Evolutionary conservation across 148 eudicot genomes (phyloP).

Genomic region (Heliamphora exappendiculata): DNA sequence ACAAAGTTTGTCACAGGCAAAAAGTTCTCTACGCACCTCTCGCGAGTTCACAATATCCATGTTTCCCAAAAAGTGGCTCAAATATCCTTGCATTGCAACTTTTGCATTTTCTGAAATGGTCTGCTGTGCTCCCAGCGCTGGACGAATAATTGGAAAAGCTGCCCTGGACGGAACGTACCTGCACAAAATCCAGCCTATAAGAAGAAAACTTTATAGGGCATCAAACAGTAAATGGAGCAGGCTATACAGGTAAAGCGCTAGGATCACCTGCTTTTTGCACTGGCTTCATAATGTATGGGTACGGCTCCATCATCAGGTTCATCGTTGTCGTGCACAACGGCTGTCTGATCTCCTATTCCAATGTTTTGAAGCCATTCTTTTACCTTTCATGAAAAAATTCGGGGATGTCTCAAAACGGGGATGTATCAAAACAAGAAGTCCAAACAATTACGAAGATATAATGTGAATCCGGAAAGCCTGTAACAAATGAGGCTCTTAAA

Average conservation of each 20-base stretch:
- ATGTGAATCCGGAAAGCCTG: background rate
- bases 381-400: slow-evolving; percentile 38
- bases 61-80: slow-evolving; percentile 85
- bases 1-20: too few species aligned
- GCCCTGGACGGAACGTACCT: slow-evolving; percentile 97
- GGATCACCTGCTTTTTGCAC: slow-evolving; percentile 62
- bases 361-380: slow-evolving; percentile 98
- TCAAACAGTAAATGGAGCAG: slow-evolving; percentile 5
- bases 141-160: slow-evolving; percentile 81
- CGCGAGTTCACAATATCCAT: slow-evolving; percentile 83
- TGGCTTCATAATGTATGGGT: slow-evolving; percentile 59
- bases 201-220: background rate
- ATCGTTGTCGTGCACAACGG: slow-evolving; percentile 75
- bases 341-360: slow-evolving; percentile 80
- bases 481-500: background rate
- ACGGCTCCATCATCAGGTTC: slow-evolving; percentile 76
- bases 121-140: slow-evolving; percentile 80
- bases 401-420: background rate
- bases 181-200: slow-evolving; percentile 39
- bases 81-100: slow-evolving; percentile 92
- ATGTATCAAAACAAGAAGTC: background rate
- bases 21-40: slow-evolving; percentile 42
- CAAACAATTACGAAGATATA: background rate
- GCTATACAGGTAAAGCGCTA: slow-evolving; percentile 13
- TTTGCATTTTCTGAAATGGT: slow-evolving; percentile 87